A percentile compares a stretch with the other conserved stretches of the same genome.
Evolutionary conservation across 805 yeast genomes (phyloP).

Genomic region (Wickerhamomyces hampshirensis): DNA sequence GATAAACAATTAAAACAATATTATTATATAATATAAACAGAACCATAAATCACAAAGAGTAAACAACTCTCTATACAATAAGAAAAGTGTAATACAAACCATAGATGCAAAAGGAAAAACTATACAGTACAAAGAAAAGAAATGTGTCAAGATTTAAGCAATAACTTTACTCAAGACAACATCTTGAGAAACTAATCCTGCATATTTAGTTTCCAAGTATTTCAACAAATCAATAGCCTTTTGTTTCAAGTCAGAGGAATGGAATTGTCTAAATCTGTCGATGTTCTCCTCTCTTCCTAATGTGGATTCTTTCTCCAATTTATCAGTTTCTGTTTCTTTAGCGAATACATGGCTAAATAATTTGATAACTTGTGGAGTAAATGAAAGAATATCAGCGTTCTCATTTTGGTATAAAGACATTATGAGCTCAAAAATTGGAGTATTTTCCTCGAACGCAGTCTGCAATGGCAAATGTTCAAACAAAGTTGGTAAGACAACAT

Average conservation of each 20-base stretch:
- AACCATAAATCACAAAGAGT: too few species aligned
- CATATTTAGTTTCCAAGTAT: slow-evolving; percentile 59
- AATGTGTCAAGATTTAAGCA: slow-evolving; percentile 8
- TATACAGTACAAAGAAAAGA: not conserved
- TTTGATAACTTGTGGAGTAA: slow-evolving; percentile 60
- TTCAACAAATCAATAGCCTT: slow-evolving; percentile 69
- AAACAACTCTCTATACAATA: too few species aligned
- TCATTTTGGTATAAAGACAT: slow-evolving; percentile 64
- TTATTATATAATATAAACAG: too few species aligned
- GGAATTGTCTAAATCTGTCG: slow-evolving; percentile 76
- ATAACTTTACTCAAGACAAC: slow-evolving; percentile 30
- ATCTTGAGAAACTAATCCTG: slow-evolving; percentile 55
- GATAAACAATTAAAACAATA: too few species aligned
- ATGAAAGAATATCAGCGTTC: slow-evolving; percentile 46
- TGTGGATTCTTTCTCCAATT: slow-evolving; percentile 66
- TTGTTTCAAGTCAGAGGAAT: slow-evolving; percentile 55
- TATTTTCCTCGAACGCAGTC: slow-evolving; percentile 88
- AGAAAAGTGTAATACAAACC: too few species aligned
- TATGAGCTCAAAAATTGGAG: slow-evolving; percentile 79
- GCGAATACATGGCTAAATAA: slow-evolving; percentile 66
- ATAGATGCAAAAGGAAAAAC: not conserved
- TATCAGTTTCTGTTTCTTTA: slow-evolving; percentile 71
- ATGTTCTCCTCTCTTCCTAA: slow-evolving; percentile 82
- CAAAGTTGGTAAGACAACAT: slow-evolving; percentile 69
- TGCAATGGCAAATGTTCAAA: slow-evolving; percentile 78